Base-by-base conservation (phyloP, 192 early-diverging fungal species). In the Entomortierella chlamydospora region DNA sequence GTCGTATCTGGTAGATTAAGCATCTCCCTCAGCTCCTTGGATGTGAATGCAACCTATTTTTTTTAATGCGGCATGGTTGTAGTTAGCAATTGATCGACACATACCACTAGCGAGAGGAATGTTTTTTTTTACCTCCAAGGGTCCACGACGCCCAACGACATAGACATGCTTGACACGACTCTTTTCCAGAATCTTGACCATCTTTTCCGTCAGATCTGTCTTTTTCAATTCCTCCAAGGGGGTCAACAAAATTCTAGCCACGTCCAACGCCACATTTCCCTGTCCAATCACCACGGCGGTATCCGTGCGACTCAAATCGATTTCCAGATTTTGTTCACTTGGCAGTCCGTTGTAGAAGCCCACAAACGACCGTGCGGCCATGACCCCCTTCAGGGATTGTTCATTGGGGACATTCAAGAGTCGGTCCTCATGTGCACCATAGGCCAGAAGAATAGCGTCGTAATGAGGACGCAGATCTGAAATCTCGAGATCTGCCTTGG, bases 1-100 rank as follows among this genome's bases (percentile, higher is more conserved):
- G 62, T 63, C 13, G 90, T 84, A 30, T 77, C 77, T 2, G 93
- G 92, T 30, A 99, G 64, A 18, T 88, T 82, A 49, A 95, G 86
- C 92, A 97, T 95, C 71, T 99, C 98, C 15, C 98, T 91, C 20
- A 99, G 84, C 59, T 99, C 98, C 77, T 99, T 99, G 18, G 96
- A 87, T 0, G 98, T 99, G 80, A 99, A 97, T 18, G 95, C 85
- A 31, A 87, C 85, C 89, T 93, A 71, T 25, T 28, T 37, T 12
- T 47, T 20, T 3, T 4, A 47, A 20, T 47, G 15, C 20, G 20
- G 15, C 15, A 17, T 47, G 20, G 12, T 47, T 20, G 45, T 20
- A 47, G 20, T 12, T 47, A 47, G 45, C 15, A 47, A 47, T 13
- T 41, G 39, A 41, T 41, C 39, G 13, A 41, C 6, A 41, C 6